Conservation (phyloP, 2,329 filamentous ascomycete genomes). For the Trichoderma endophyticum region DNA sequence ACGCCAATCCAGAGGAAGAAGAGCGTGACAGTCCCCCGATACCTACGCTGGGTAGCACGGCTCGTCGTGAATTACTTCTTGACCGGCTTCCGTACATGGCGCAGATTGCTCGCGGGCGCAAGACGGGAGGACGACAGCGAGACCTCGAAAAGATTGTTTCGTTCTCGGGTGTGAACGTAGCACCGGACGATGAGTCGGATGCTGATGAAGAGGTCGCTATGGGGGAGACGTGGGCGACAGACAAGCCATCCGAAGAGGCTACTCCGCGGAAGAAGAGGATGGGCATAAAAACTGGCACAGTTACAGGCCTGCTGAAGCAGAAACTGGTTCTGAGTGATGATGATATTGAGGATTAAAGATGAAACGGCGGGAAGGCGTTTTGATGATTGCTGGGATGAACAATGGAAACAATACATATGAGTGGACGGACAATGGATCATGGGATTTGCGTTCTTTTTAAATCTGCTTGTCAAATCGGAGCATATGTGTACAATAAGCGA, state of each 20-base stretch:
- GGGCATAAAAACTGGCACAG: constrained; percentile 36
- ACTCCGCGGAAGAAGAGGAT: constrained; percentile 47
- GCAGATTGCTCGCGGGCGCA: constrained; percentile 54
- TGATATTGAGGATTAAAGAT: constrained; percentile 70
- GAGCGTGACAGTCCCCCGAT: constrained; percentile 36
- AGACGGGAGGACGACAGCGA: constrained; percentile 42
- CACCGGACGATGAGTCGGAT: constrained; percentile 44
- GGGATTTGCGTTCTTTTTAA: neutral
- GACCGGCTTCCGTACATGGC: constrained; percentile 85
- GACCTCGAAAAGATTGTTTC: constrained; percentile 67
- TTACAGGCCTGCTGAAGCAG: constrained; percentile 51
- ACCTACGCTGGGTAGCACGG: constrained; percentile 61
- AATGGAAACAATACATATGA: neutral
- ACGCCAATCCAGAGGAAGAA: constrained; percentile 21
- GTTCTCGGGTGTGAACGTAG: constrained; percentile 57
- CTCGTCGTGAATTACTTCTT: constrained; percentile 71
- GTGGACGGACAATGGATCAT: neutral
- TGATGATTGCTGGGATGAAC: neutral
- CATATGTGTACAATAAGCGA: neutral
- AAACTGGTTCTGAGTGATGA: constrained; percentile 76
- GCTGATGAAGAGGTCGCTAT: constrained; percentile 42
- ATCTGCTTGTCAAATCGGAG: neutral
- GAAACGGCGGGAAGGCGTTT: neutral
- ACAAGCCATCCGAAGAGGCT: constrained; percentile 54
- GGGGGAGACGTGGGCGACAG: constrained; percentile 58